phyloP scores from a whole-genome alignment of 192 early-diverging fungal species.

The Coemansia nantahalensis region DNA sequence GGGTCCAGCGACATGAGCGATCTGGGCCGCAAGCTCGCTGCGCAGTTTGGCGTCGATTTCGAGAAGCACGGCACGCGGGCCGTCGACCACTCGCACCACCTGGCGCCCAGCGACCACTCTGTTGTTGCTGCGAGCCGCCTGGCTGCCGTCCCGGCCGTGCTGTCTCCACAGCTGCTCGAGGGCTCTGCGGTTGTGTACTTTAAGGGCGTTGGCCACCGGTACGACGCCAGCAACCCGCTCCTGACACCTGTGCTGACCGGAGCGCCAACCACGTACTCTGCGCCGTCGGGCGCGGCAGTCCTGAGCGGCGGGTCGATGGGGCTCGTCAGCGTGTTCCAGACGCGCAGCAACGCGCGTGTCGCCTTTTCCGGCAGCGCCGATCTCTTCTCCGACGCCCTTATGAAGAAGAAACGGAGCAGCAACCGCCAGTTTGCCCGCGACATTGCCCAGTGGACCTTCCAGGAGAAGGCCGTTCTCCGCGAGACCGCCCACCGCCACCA shows the following conservation, averaged over 20 bases:
- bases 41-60: conserved; percentile 86
- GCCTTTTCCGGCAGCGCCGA: conserved; percentile 78
- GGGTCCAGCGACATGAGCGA: conserved; percentile 64
- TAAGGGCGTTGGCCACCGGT: conserved; percentile 74
- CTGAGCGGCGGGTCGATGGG: conserved; percentile 63
- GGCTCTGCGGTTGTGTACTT: conserved; percentile 52
- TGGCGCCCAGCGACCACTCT: conserved; percentile 54
- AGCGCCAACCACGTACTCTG: conserved; percentile 64
- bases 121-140: conserved; percentile 56
- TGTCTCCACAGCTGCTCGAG: conserved; percentile 10
- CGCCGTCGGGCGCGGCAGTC: neutral
- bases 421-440: conserved; percentile 76
- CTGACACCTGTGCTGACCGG: conserved; percentile 62
- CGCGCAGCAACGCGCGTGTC: conserved; percentile 84
- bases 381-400: conserved; percentile 76
- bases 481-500: conserved; percentile 55
- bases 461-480: conserved; percentile 83
- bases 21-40: conserved; percentile 73
- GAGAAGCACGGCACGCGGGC: conserved; percentile 70
- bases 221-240: conserved; percentile 64
- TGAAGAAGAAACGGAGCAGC: conserved; percentile 37
- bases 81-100: conserved; percentile 67
- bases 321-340: conserved; percentile 83
- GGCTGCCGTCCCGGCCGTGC: conserved; percentile 38
- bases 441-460: conserved; percentile 85